Evolutionary conservation across 2,329 filamentous ascomycete genomes (phyloP).

Genomic region (Phaeosphaeria sp.): DNA sequence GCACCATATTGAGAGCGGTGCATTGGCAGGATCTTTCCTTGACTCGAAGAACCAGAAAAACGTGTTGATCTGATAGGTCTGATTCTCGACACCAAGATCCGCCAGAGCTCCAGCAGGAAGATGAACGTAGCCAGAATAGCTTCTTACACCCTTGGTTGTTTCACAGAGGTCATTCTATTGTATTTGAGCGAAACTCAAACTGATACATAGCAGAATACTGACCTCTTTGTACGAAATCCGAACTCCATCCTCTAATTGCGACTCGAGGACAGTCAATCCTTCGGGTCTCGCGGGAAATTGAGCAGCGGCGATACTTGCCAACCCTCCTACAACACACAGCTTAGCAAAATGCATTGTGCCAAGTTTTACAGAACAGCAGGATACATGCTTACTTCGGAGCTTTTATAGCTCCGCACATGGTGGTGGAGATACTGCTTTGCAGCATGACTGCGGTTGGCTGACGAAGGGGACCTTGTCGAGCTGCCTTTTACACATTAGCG

Average conservation of each 20-base stretch:
- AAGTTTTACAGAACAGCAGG: neutral
- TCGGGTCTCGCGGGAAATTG: constrained; percentile 51
- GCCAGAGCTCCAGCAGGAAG: constrained; percentile 57
- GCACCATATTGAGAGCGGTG: constrained; percentile 62
- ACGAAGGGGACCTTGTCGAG: constrained; percentile 11
- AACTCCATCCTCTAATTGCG: constrained; percentile 48
- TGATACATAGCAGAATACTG: neutral
- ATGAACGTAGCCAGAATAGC: constrained; percentile 67
- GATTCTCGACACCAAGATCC: constrained; percentile 43
- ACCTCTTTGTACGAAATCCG: constrained; percentile 55
- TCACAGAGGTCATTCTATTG: constrained; percentile 59
- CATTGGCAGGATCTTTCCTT: constrained; percentile 61
- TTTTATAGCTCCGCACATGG: neutral
- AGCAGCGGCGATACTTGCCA: constrained; percentile 24
- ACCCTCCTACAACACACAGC: constrained; percentile 15
- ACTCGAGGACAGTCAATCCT: constrained; percentile 48
- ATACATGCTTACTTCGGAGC: neutral
- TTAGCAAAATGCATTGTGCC: constrained; percentile 13
- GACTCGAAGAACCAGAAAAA: constrained; percentile 72
- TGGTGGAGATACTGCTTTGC: neutral
- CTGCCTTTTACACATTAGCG: constrained; percentile 35
- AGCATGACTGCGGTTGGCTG: neutral
- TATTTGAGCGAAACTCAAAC: neutral
- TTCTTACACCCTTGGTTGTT: constrained; percentile 61
- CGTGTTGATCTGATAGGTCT: constrained; percentile 58